These are phyloP conservation scores for Fusarium sp. DNA, from an alignment of 2,329 filamentous ascomycete species.

Conservation along the genomic window DNA sequence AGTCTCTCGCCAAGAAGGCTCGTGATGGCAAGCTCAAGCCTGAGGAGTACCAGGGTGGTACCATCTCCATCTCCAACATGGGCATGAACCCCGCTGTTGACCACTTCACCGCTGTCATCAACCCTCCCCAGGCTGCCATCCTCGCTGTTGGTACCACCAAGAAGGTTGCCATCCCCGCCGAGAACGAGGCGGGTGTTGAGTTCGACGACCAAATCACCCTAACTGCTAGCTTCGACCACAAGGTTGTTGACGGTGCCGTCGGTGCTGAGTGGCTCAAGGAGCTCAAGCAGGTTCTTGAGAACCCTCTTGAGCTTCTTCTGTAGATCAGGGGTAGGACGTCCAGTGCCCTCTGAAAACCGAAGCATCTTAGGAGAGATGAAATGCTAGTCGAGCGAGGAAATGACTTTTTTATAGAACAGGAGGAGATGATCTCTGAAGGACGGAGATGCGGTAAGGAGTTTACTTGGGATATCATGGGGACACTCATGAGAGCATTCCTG, in stretches of 20 bases:
- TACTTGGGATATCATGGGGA: constrained; percentile 24
- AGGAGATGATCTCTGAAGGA: constrained; percentile 26
- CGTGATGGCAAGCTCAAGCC: constrained; percentile 99
- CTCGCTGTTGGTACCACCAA: constrained; percentile 94
- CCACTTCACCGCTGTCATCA: constrained; percentile 98
- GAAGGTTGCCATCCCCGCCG: constrained; percentile 91
- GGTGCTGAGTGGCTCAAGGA: constrained; percentile 97
- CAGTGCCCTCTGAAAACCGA: constrained; percentile 2
- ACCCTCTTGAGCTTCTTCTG: constrained; percentile 93
- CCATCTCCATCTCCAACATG: constrained; percentile 99
- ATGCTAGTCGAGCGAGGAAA: constrained; percentile 31
- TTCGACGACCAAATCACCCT: constrained; percentile 98
- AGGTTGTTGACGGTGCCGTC: constrained; percentile 95
- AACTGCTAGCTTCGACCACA: constrained; percentile 98
- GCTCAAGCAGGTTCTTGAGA: constrained; percentile 97
- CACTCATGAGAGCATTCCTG: constrained; percentile 16
- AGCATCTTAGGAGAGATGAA: constrained; percentile 1
- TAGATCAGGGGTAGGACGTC: constrained; percentile 59
- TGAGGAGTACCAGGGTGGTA: constrained; percentile 98
- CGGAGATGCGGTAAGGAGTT: constrained; percentile 26
- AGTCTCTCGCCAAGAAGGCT: constrained; percentile 96
- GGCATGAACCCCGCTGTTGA: constrained; percentile 98
- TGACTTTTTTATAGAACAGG: constrained; percentile 43
- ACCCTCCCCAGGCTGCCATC: constrained; percentile 96
- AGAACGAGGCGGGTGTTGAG: constrained; percentile 81